phyloP scores from a whole-genome alignment of 768 basidiomycete species.

The Mycena amicta region DNA sequence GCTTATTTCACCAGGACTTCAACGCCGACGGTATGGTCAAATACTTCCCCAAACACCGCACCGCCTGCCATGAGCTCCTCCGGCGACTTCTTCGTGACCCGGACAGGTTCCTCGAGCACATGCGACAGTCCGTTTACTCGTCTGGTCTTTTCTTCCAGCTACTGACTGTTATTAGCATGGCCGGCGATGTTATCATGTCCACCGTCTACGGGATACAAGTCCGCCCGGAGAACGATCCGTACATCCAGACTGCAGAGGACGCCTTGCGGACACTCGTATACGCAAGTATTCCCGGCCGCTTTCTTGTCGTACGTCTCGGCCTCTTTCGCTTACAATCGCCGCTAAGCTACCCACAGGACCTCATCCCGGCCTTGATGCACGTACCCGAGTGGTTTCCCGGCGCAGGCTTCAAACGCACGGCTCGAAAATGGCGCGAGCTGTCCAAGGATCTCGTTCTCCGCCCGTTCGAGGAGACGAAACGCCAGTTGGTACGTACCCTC shows the following conservation, averaged over 20 bases:
- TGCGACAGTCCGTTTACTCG: conserved; percentile 8
- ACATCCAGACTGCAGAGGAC: conserved; percentile 26
- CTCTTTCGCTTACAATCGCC: not conserved
- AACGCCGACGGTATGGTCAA: not conserved
- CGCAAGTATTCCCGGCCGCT: conserved; percentile 24
- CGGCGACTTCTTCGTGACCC: conserved; percentile 3
- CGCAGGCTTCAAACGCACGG: not conserved
- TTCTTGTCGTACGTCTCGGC: conserved; percentile 1
- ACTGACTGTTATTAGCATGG: not conserved
- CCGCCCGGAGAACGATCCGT: conserved; percentile 26
- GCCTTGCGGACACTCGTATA: conserved; percentile 19
- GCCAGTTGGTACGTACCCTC: not conserved
- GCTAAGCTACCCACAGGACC: not conserved
- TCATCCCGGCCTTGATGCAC: not conserved
- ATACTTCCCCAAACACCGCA: conserved; percentile 4
- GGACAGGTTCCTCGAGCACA: not conserved
- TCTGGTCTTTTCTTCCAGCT: not conserved
- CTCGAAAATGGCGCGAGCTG: not conserved
- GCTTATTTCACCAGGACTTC: conserved; percentile 6
- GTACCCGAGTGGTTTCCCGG: not conserved
- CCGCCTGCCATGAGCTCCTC: not conserved
- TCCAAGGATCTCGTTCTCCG: not conserved
- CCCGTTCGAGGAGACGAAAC: not conserved
- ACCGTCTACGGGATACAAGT: conserved; percentile 34
- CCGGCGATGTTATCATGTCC: conserved; percentile 24